Base-by-base conservation (phyloP, 331 rosid genomes). In the Rhamnella rubrinervis region DNA sequence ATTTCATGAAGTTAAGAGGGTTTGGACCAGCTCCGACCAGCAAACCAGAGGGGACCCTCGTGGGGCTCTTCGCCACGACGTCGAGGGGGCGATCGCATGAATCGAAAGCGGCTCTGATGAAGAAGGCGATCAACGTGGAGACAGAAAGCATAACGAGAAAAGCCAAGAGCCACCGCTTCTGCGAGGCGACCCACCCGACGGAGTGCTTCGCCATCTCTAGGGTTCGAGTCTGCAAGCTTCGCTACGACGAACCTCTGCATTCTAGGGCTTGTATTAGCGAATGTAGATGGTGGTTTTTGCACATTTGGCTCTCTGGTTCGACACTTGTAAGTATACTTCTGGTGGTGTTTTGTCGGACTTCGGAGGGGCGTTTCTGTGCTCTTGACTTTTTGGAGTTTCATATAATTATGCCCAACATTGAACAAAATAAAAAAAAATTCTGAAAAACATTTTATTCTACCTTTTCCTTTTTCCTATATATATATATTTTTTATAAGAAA, bases 151-250 rank as follows among this genome's bases (percentile, higher is more conserved):
- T 71, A 5, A 81, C 60, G 38, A 81, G 85, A 20, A 81, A 78
- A 25, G 80, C 80, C 64, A 77, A 14, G 46, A 81, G 74, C 77
- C 85, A 81, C 39, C 85, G 77, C 74, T 70, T 77, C 74, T 70
- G 82, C 75, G 71, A 49, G 38, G 80, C 74, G 61, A 63, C 82
- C 82, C 75, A 68, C 16, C 82, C 76, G 38, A 51, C 74, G 23
- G 85, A 69, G 59, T 81, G 82, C 80, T 81, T 81, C 71, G 85
- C 85, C 85, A 81, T 77, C 4, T 15, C 68, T 67, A 59, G 70
- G 25, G 21, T 55, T 61, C 18, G 21, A 63, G 20, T 23, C n/a
- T 8, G 20, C 37, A 17, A 67, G 49, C 21, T 67, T 26, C 12
- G 13, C 39, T 18, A 44, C 28, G 9, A 21, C 11, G 41, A 60